Percentiles rank a stretch among this genome's conserved stretches.
phyloP scores from a whole-genome alignment of 1,139 yeast genomes.

The Geotrichum europaeum region DNA sequence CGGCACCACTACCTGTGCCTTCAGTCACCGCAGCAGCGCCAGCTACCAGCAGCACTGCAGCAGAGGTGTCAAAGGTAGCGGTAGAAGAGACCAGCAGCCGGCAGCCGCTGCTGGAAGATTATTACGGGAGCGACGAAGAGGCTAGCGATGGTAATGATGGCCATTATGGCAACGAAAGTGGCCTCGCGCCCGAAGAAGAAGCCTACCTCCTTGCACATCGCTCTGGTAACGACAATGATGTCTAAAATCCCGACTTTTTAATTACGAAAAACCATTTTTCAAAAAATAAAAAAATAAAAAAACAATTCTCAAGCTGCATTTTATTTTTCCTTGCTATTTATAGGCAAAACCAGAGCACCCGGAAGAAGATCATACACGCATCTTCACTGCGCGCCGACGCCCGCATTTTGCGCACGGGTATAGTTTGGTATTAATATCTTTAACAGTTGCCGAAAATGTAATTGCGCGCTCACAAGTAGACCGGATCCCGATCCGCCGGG shows the following conservation, averaged over 20 bases:
- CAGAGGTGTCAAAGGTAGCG: background rate
- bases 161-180: background rate
- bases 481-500: too few species aligned
- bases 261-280: too few species aligned
- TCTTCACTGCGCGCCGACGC: background rate
- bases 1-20: background rate
- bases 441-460: background rate
- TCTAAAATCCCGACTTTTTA: too few species aligned
- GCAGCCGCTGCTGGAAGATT: conserved; percentile 11
- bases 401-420: background rate
- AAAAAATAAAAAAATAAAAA: too few species aligned
- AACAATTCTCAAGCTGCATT: background rate
- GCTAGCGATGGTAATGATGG: conserved; percentile 8
- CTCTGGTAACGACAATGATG: background rate
- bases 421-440: background rate
- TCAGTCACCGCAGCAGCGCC: background rate
- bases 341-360: background rate
- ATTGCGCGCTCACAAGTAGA: background rate
- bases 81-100: background rate
- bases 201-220: conserved; percentile 2
- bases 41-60: background rate
- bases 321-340: background rate
- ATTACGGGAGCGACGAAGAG: conserved; percentile 6
- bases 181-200: conserved; percentile 14
- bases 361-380: background rate